phyloP scores from a whole-genome alignment of 2,329 filamentous ascomycete species.

The Neopestalotiopsis sp. region DNA sequence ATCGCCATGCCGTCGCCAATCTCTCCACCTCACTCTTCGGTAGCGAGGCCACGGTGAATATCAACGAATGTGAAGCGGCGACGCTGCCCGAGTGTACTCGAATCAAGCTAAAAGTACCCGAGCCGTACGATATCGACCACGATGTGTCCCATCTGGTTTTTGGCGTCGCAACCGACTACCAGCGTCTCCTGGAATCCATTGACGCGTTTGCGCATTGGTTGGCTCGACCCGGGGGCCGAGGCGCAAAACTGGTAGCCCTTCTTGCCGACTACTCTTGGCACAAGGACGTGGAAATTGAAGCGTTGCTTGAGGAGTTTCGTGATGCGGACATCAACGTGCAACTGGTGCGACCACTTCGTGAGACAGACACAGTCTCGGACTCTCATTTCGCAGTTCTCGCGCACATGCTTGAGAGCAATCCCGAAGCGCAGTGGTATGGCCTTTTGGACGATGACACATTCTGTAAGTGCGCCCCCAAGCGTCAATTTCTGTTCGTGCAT shows the following conservation, averaged over 20 bases:
- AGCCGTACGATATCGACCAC: slow-evolving; percentile 44
- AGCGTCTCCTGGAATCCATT: slow-evolving; percentile 56
- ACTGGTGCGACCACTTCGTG: slow-evolving; percentile 40
- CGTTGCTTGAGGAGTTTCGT: slow-evolving; percentile 39
- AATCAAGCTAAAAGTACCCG: slow-evolving; percentile 52
- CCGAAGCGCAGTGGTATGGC: slow-evolving; percentile 58
- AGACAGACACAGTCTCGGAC: slow-evolving; percentile 49
- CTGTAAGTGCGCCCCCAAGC: slow-evolving; percentile 32
- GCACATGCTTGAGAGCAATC: slow-evolving; percentile 50
- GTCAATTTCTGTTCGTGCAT: not conserved
- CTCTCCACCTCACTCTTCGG: slow-evolving; percentile 44
- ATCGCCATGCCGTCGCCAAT: slow-evolving; percentile 44
- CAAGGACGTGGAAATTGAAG: slow-evolving; percentile 34
- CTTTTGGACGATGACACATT: slow-evolving; percentile 70
- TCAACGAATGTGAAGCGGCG: slow-evolving; percentile 34
- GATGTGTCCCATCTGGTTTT: slow-evolving; percentile 60
- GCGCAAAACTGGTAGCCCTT: slow-evolving; percentile 56
- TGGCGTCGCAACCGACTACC: slow-evolving; percentile 59
- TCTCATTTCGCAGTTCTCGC: slow-evolving; percentile 63
- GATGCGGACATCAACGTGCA: slow-evolving; percentile 40
- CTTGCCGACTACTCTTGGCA: slow-evolving; percentile 50
- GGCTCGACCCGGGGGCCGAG: slow-evolving; percentile 43
- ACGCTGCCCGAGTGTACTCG: slow-evolving; percentile 45
- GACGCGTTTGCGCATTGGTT: slow-evolving; percentile 63
- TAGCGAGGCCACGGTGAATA: slow-evolving; percentile 36